Evolutionary conservation across 2,329 filamentous ascomycete species (phyloP), one percentile per base, ranked within the genome.

Genomic region (Aspergillus quadricinctus): DNA sequence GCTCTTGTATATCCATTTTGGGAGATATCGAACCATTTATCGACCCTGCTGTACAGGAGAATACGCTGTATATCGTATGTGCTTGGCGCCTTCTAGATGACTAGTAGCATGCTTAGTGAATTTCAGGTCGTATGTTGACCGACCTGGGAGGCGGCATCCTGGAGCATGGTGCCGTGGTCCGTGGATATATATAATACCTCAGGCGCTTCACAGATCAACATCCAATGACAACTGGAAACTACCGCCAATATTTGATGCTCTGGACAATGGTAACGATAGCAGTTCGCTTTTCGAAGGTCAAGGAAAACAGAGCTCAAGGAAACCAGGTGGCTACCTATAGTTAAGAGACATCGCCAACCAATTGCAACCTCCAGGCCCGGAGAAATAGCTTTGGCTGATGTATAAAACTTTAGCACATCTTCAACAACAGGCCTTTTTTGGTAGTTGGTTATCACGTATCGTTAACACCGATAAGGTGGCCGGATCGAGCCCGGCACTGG

Each of bases 391-490:
- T n/a, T n/a, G n/a, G n/a, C n/a, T n/a, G n/a, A n/a, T n/a, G n/a
- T n/a, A n/a, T n/a, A n/a, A n/a, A n/a, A n/a, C n/a, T n/a, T n/a
- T n/a, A n/a, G n/a, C n/a, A n/a, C n/a, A n/a, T n/a, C n/a, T n/a
- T n/a, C n/a, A n/a, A n/a, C 23, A 23, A 23, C 23, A 23, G 23
- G 23, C 2, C 23, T 23, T 23, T 23, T 2, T 23, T 23, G 23
- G 23, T 27, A 27, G 25, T 66, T 66, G 64, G 61, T 68, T 63
- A 69, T 69, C 66, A 68, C 66, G 64, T 67, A 66, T 67, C 64
- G 64, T 66, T 69, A 66, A 69, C 67, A 69, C 64, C 60, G 62
- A 64, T 60, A 64, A 66, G 63, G 63, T 66, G 62, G 59, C 60
- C 57, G 61, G 64, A 62, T 66, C 62, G 52, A 66, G 40, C 58